Evolutionary conservation across 768 basidiomycete genomes (phyloP), one percentile per base, ranked within the genome.

Genomic region (Russula dissimulans): DNA sequence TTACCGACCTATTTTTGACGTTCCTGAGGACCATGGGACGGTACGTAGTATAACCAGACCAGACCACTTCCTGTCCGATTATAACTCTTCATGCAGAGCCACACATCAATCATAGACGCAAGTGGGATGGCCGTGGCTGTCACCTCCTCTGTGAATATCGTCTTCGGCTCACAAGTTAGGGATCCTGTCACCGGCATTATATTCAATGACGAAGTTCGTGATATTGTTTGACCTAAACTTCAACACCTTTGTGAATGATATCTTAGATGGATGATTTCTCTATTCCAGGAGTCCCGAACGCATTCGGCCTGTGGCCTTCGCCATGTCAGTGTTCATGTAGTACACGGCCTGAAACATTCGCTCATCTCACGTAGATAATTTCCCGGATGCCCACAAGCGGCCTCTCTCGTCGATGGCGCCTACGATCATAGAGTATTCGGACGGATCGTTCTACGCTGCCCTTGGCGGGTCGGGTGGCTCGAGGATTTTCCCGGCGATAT

Each of bases 221-320:
- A 18, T n/a, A 8, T 52, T 41, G 48, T 57, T 36, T 29, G 17
- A 41, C 46, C 10, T 10, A 32, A 17, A 41, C 49, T n/a, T 44
- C 32, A 22, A 42, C 42, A 6, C 8, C 12, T 60, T 14, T 15
- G 14, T 47, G 7, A 43, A 8, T 12, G 6, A 55, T 5, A 5
- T 9, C 4, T 18, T 56, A 85, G 81, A 90, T 92, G 89, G 91
- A 93, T 63, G 95, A 98, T 71, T 97, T 97, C 71, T 89, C 92
- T 11, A 85, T 77, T 0, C 95, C 94, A 1, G 92, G 89, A 3
- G 71, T 73, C n/a, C 81, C 91, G 6, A 95, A 97, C 66, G 82
- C 77, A 2, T 95, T 92, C 68, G 93, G 89, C 0, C 73, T 95
- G 49, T 83, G 75, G 74, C 87, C 92, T 17, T 91, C 88, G 15